Percentiles rank a stretch among this genome's conserved stretches.
Conservation (phyloP, 352 stramenopile genomes). For the Pythium aristosporum region DNA sequence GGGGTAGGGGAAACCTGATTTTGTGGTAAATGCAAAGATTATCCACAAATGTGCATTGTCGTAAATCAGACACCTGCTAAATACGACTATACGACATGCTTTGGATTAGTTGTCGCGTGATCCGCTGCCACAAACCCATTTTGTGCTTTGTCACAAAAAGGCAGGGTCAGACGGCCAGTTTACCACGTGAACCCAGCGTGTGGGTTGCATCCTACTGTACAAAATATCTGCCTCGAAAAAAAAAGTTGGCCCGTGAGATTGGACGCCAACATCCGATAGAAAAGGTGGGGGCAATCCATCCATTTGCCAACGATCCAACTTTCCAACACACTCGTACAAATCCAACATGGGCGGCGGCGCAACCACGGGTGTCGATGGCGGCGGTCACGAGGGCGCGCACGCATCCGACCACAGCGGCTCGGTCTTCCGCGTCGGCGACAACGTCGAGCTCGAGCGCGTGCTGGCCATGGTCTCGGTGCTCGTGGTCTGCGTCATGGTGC, state of each 20-base stretch:
- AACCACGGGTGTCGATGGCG: background rate
- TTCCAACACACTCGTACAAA: background rate
- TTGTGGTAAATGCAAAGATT: background rate
- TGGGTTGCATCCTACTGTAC: too few species aligned
- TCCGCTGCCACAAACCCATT: too few species aligned
- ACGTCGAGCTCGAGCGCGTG: conserved; percentile 57
- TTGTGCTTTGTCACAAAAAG: too few species aligned
- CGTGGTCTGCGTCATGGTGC: conserved; percentile 47
- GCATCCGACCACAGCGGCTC: conserved; percentile 27
- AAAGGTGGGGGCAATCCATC: background rate
- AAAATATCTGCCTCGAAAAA: too few species aligned
- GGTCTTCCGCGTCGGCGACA: conserved; percentile 54
- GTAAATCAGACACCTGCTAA: background rate
- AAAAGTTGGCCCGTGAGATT: background rate
- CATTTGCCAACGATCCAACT: background rate
- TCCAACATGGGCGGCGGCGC: conserved; percentile 18
- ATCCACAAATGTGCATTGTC: background rate
- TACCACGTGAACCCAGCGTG: too few species aligned
- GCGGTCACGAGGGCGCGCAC: background rate
- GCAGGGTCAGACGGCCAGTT: too few species aligned
- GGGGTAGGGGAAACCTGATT: background rate
- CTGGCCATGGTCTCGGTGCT: conserved; percentile 47
- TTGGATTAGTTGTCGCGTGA: too few species aligned
- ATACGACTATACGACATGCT: too few species aligned
- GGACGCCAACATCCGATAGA: background rate